Evolutionary conservation across 495 filamentous ascomycete genomes (phyloP), one percentile per base, ranked within the genome.

Genomic region (Trichoderma parareesei): DNA sequence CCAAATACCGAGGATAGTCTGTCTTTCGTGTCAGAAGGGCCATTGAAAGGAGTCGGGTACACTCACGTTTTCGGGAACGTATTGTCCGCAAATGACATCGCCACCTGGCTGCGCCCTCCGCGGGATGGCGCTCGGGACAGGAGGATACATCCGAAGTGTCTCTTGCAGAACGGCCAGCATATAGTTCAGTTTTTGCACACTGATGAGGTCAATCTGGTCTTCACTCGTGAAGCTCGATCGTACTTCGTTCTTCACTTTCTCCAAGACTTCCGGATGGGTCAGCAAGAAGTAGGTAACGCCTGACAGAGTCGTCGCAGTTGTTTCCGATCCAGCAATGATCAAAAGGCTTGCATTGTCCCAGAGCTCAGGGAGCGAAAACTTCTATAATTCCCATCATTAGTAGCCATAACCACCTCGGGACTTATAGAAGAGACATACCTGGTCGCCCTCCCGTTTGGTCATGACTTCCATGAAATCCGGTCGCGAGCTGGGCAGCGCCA

Each of bases 251-350:
- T 74, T 68, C 8, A 88, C 71, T 65, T 76, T 80, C 7, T 69
- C 62, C 33, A 84, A 71, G 0, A 73, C 71, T 0, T 72, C 67
- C 0, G 75, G 80, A 65, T 82, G 75, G 5, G 70, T 81, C 1
- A 82, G 67, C 3, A 88, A 74, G 35, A 82, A 76, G 65, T 79
- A 89, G 0, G 80, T 79, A 0, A 78, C 74, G 2, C 78, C 81
- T 2, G 77, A 75, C 37, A 90, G 71, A 4, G 82, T 62, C 0
- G 85, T 85, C 1, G 86, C 85, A 2, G 85, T 85, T 3, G 87
- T 88, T 65, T 89, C 86, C 0, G 81, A 83, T 11, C 85, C 84
- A 18, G 75, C 84, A n/a, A 82, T 78, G 37, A 85, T 74, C 4
- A 79, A 69, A 33, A 78, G 69, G 53, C 71, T 71, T 16, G 72